Evolutionary conservation across 306 rosid species (phyloP), one percentile per base, ranked within the genome.

Genomic region (Begonia peltatifolia): DNA sequence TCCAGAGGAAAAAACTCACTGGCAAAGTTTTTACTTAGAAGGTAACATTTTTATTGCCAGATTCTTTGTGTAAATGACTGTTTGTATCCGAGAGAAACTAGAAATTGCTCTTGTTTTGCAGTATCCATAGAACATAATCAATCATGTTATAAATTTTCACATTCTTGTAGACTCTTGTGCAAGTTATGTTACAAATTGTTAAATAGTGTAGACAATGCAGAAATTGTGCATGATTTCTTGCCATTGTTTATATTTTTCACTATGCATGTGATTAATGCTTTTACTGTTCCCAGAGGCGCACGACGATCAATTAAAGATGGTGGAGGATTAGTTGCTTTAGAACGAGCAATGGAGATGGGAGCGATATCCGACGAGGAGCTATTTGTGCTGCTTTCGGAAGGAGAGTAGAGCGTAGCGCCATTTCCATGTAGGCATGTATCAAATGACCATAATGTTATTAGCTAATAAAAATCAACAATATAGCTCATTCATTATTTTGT

Each of bases 311-410:
- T 86, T 69, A 84, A 62, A 77, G 99, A 90, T 46, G 84, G 81
- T 16, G 94, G 77, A 12, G 94, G 99, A 46, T 76, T 71, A 50
- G 76, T 76, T 68, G 78, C 73, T 14, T 79, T 90, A 53, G 99
- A 90, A 75, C 80, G 92, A 73, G 95, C 99, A 49, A 90, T 86
- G 99, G 99, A 86, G 68, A 63, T 71, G 86, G 99, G 99, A 58
- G 94, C 99, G 20, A 90, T 90, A 61, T 73, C 99, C 6, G 99
- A 90, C 38, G 99, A 90, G 56, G 76, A 85, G 68, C 72, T 90
- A 50, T 90, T 90, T 69, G 63, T 90, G 59, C 49, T 67, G 73
- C 99, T 86, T 58, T 70, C 90, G 41, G 86, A 66, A 63, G 30
- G 59, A 50, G 67, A 71, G 59, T 83, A 50, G 74, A 58, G 55